Base-by-base conservation (phyloP, 768 basidiomycete species). In the Boletus rex-veris region DNA sequence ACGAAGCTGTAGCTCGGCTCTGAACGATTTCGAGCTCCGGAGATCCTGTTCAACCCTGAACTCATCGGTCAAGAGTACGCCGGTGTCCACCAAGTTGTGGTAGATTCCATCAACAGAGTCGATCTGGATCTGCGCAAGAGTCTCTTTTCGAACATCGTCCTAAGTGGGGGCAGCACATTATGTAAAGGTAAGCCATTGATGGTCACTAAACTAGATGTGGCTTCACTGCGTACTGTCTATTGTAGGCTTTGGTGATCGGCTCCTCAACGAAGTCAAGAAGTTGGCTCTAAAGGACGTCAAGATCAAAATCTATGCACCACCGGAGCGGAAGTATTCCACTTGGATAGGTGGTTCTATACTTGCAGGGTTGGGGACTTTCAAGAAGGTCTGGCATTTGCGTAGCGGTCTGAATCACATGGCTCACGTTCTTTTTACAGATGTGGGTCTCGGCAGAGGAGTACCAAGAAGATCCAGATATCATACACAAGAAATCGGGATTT, bases 371-470 rank as follows among this genome's bases (percentile, higher is more conserved):
- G 94, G 84, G 61, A 97, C 97, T 35, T 99, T 99, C 81, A 98
- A 96, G 75, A 97, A 97, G 86, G 94, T 89, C 52, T 51, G 67
- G 7, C 24, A 4, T 26, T 47, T 37, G 47, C 36, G 24, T 40
- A 15, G 33, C 15, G 9, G 11, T 36, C 41, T 54, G 36, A 47
- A 43, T 31, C 24, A 41, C 38, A 11, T 3, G 10, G 19, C 42
- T 65, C 51, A 61, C 36, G 16, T 41, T 59, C 46, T 30, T 61
- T 48, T 45, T 30, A 50, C 53, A 97, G 93, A 98, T 99, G 96
- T 99, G 97, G 96, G 92, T 99, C 47, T 95, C 93, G 43, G 94
- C 95, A 37, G 96, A 99, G 73, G 97, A 98, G 73, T 98, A 98
- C 69, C 93, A 97, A 73, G 96, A 99, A 72, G 96, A 98, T 73